Percentiles rank a stretch among this genome's conserved stretches.
phyloP scores from a whole-genome alignment of 345 rosid species.

The Physaria fendleri region DNA sequence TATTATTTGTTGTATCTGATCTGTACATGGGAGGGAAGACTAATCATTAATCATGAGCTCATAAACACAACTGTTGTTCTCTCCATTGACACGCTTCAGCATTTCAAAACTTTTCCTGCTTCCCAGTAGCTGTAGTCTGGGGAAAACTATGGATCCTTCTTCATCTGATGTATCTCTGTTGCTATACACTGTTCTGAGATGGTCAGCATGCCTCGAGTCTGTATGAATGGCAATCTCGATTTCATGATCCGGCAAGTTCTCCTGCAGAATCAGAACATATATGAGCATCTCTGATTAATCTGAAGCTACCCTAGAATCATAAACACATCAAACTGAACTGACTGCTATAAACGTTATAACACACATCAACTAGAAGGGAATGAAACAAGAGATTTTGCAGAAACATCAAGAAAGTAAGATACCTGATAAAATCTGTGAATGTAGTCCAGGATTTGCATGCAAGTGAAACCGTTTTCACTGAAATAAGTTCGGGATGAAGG shows the following conservation, averaged over 20 bases:
- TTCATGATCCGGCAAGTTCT: constrained; percentile 61
- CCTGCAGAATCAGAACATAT: constrained; percentile 37
- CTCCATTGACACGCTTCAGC: constrained; percentile 75
- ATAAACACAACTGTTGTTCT: constrained; percentile 68
- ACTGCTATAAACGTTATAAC: background rate
- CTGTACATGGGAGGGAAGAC: too few relatives aligned
- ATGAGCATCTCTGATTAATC: constrained; percentile 8
- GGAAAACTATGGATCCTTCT: constrained; percentile 51
- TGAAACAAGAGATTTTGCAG: background rate
- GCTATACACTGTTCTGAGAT: constrained; percentile 57
- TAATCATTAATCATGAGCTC: constrained; percentile 75
- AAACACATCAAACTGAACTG: background rate
- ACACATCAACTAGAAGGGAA: background rate
- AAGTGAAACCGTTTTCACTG: constrained; percentile 67
- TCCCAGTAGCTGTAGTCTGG: constrained; percentile 69
- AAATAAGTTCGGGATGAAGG: constrained; percentile 86
- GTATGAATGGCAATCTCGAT: constrained; percentile 74
- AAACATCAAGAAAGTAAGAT: background rate
- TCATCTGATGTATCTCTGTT: constrained; percentile 45
- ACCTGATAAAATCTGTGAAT: constrained; percentile 88
- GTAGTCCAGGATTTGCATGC: constrained; percentile 66
- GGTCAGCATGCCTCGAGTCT: constrained; percentile 78
- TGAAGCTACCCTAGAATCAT: background rate
- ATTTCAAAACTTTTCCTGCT: constrained; percentile 70
- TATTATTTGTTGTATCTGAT: constrained; percentile 36